Conservation (phyloP, 2,329 filamentous ascomycete genomes). For the Gaeumannomyces tritici region DNA sequence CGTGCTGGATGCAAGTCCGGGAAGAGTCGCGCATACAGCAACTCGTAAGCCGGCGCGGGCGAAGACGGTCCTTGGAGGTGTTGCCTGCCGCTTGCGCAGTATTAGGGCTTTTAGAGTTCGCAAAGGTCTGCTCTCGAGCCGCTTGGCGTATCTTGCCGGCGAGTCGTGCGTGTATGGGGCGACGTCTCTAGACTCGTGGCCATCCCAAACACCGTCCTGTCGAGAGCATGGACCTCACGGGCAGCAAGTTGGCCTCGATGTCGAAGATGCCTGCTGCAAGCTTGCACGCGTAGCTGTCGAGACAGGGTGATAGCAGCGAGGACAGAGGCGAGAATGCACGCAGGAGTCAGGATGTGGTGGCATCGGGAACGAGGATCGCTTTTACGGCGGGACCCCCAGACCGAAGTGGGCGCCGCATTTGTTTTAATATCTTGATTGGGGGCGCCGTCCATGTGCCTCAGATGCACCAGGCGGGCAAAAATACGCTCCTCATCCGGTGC, state of each 20-base stretch:
- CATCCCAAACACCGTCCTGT: constrained; percentile 4
- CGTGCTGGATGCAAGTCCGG: neutral
- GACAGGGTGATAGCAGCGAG: constrained; percentile 1
- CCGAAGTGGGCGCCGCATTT: neutral
- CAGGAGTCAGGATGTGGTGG: constrained; percentile 2
- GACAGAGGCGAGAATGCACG: neutral
- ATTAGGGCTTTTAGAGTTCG: constrained; percentile 1
- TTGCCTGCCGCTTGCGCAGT: neutral
- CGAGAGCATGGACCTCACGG: constrained; percentile 2
- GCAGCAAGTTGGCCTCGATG: neutral
- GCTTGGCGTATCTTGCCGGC: constrained; percentile 1
- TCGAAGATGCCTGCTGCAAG: neutral
- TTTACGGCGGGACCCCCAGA: neutral
- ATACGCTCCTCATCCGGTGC: neutral
- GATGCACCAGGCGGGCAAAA: neutral
- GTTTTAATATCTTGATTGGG: neutral
- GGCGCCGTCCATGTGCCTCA: neutral
- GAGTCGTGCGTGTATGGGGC: constrained; percentile 7
- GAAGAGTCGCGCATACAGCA: neutral
- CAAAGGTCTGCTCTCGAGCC: constrained; percentile 4
- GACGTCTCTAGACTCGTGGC: constrained; percentile 6
- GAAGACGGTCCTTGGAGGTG: neutral
- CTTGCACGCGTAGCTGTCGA: neutral
- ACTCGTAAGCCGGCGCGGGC: neutral
- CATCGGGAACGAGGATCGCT: constrained; percentile 1